phyloP scores from a whole-genome alignment of 2,329 filamentous ascomycete species.

The Myotisia sp. region DNA sequence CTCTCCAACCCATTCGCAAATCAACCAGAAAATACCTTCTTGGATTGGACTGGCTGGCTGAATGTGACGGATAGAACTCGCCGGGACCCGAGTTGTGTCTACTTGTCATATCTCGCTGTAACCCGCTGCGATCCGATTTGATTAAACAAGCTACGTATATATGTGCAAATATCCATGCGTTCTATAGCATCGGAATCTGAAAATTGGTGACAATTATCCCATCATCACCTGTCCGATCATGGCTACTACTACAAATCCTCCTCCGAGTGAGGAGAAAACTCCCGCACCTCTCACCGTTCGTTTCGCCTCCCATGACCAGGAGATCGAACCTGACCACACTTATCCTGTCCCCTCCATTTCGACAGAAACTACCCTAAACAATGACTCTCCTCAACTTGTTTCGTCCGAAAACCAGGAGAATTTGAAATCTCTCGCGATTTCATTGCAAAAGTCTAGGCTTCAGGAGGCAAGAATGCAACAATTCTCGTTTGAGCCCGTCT shows the following conservation, averaged over 20 bases:
- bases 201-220: no score
- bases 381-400: background rate
- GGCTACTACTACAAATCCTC: slow-evolving; percentile 3
- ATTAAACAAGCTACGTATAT: no score
- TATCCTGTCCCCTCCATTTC: slow-evolving; percentile 17
- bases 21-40: no score
- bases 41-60: no score
- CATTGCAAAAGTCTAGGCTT: slow-evolving; percentile 57
- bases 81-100: no score
- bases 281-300: slow-evolving; percentile 41
- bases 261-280: background rate
- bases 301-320: slow-evolving; percentile 56
- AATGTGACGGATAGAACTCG: no score
- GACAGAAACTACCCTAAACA: slow-evolving; percentile 12
- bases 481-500: slow-evolving; percentile 81
- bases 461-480: slow-evolving; percentile 74
- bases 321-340: slow-evolving; percentile 44
- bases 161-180: no score
- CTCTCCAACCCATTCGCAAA: no score
- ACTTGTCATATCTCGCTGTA: no score
- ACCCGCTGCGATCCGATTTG: no score
- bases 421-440: slow-evolving; percentile 56
- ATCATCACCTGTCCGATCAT: slow-evolving; percentile 6
- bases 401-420: slow-evolving; percentile 42
- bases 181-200: no score